phyloP scores from a whole-genome alignment of 768 basidiomycete species.

The Kwoniella dendrophila region DNA sequence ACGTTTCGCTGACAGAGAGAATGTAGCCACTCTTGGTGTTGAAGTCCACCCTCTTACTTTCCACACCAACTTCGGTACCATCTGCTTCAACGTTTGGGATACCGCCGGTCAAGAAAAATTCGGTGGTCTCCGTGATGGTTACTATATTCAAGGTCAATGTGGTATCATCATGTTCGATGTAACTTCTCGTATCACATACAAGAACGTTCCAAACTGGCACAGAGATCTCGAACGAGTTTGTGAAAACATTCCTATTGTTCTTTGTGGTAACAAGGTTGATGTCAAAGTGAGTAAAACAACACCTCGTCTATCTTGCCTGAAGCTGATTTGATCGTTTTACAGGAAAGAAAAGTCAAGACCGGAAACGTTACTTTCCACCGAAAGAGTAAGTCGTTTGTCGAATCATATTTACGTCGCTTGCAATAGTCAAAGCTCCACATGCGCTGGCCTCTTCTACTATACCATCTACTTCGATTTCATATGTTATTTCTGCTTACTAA shows the following conservation, averaged over 20 bases:
- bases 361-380: conserved; percentile 98
- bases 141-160: conserved; percentile 67
- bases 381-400: conserved; percentile 72
- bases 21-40: conserved; percentile 95
- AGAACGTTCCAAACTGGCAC: conserved; percentile 99
- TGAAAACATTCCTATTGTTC: conserved; percentile 98
- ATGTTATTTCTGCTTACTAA: background rate
- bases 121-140: conserved; percentile 92
- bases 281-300: conserved; percentile 86
- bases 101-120: conserved; percentile 99
- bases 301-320: background rate
- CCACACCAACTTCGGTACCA: conserved; percentile 97
- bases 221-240: conserved; percentile 96
- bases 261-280: conserved; percentile 99
- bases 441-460: conserved; percentile 10
- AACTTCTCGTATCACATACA: conserved; percentile 99
- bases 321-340: background rate
- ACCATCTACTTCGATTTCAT: background rate
- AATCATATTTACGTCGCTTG: background rate
- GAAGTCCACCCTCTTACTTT: conserved; percentile 96
- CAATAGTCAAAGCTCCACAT: background rate
- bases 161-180: conserved; percentile 99
- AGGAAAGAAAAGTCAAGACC: conserved; percentile 99
- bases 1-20: background rate
- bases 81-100: conserved; percentile 99